Conservation (phyloP, 1,284 basidiomycete species). For the Crepidotus sp. region DNA sequence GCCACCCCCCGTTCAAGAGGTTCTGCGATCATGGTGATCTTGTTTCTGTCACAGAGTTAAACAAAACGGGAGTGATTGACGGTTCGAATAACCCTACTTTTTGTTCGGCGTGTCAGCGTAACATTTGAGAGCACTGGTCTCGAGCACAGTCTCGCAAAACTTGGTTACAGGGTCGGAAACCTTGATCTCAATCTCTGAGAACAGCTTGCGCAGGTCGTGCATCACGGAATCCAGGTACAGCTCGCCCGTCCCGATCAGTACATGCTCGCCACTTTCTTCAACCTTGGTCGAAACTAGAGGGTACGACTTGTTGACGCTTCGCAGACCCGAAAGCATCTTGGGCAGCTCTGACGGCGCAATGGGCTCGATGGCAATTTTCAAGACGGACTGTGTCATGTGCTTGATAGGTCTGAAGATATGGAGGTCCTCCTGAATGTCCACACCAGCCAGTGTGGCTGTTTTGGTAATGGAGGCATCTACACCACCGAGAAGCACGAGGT, state of each 20-base stretch:
- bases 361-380: constrained; percentile 98
- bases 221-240: constrained; percentile 95
- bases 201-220: constrained; percentile 89
- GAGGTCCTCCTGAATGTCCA: constrained; percentile 72
- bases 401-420: constrained; percentile 93
- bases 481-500: constrained; percentile 86
- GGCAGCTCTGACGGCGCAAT: constrained; percentile 96
- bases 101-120: constrained; percentile 99
- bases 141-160: constrained; percentile 97
- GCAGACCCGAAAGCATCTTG: constrained; percentile 95
- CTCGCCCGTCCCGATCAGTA: constrained; percentile 95
- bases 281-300: constrained; percentile 93
- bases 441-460: constrained; percentile 81
- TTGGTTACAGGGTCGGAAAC: constrained; percentile 98
- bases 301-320: constrained; percentile 97
- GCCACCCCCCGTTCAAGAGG: constrained; percentile 90
- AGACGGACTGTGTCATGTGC: constrained; percentile 95
- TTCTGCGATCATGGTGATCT: constrained; percentile 96
- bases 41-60: constrained; percentile 58
- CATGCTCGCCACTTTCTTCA: constrained; percentile 97
- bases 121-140: constrained; percentile 96
- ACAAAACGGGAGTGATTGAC: neutral
- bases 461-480: constrained; percentile 93
- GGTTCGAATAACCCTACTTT: constrained; percentile 50
- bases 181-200: constrained; percentile 99